Evolutionary conservation across 345 rosid species (phyloP), one percentile per base, ranked within the genome.

Genomic region (Arabis alpina): DNA sequence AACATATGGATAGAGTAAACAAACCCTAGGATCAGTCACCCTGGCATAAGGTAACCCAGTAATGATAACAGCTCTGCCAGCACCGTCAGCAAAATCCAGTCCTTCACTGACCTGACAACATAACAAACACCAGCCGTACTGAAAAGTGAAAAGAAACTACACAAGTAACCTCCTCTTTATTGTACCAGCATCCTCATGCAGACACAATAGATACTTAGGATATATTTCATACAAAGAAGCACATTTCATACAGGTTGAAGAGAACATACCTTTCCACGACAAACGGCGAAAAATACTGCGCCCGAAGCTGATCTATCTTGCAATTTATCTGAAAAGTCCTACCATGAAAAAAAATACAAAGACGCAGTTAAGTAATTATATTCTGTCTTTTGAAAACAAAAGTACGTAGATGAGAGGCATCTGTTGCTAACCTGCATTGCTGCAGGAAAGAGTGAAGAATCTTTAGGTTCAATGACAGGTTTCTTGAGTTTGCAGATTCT

Each of bases 91-190:
- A 81, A 94, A 94, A 86, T 94, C 99, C 73, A 94, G 77, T 66
- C 99, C 99, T 87, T 94, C 99, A 66, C 99, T 94, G 55, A 94
- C 99, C 99, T 94, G 86, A 77, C 52, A 74, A 77, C 73, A 69
- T 44, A 64, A 48, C 14, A 63, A 51, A 48, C 13, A 34, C 75
- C 55, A 82, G 50, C 42, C 37, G 7, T 43, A 61, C 16, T 70
- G 44, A 19, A 19, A 19, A 19, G 23, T 19, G 23, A 71, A 54
- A 50, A 66, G 55, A 53, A 5, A 28, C 23, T 73, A 58, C 54
- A 50, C 42, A 19, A 10, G 34, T 36, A 45, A 44, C 61, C 61
- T 44, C 42, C 30, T 28, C 40, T 64, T 30, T 56, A 11, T 64
- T 64, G 43, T 13, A 54, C 28, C 51, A 62, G 59, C 60, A 73